Conservation (phyloP, 805 yeast genomes). For the Candida railenensis region DNA sequence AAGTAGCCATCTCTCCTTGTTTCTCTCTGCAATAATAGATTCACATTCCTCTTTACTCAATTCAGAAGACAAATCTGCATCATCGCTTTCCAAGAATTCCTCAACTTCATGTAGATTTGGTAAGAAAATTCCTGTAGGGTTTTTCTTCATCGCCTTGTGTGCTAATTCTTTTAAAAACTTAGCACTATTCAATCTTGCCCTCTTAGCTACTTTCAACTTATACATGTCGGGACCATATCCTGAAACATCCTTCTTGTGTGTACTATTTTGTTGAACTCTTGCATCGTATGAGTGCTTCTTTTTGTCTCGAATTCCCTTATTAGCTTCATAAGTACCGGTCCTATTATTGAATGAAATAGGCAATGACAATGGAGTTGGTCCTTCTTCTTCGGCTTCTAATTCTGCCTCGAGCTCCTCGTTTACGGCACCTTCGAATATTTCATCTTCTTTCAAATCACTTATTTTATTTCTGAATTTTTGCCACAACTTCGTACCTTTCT, state of each 20-base stretch:
- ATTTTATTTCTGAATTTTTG: slow-evolving; percentile 15
- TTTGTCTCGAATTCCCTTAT: slow-evolving; percentile 78
- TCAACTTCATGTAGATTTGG: slow-evolving; percentile 60
- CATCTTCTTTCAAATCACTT: slow-evolving; percentile 13
- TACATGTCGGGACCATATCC: slow-evolving; percentile 75
- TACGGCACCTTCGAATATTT: background rate
- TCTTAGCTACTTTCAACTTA: slow-evolving; percentile 43
- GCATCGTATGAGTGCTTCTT: slow-evolving; percentile 81
- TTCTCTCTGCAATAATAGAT: slow-evolving; percentile 36
- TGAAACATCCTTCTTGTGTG: slow-evolving; percentile 68
- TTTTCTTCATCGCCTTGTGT: slow-evolving; percentile 39
- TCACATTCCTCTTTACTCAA: slow-evolving; percentile 38
- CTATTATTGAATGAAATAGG: slow-evolving; percentile 77
- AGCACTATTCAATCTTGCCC: slow-evolving; percentile 54
- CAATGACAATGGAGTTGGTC: slow-evolving; percentile 33
- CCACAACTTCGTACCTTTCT: slow-evolving; percentile 51
- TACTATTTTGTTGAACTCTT: slow-evolving; percentile 66
- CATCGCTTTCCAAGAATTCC: slow-evolving; percentile 53
- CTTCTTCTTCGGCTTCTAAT: slow-evolving; percentile 18
- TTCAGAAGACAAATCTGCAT: slow-evolving; percentile 29
- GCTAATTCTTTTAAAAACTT: slow-evolving; percentile 59
- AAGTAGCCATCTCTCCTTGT: slow-evolving; percentile 66
- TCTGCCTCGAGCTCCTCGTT: slow-evolving; percentile 7
- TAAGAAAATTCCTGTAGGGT: slow-evolving; percentile 35
- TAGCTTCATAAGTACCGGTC: slow-evolving; percentile 75